Evolutionary conservation across 2,329 filamentous ascomycete genomes (phyloP), one percentile per base, ranked within the genome.

Genomic region (Apiospora kogelbergensis): DNA sequence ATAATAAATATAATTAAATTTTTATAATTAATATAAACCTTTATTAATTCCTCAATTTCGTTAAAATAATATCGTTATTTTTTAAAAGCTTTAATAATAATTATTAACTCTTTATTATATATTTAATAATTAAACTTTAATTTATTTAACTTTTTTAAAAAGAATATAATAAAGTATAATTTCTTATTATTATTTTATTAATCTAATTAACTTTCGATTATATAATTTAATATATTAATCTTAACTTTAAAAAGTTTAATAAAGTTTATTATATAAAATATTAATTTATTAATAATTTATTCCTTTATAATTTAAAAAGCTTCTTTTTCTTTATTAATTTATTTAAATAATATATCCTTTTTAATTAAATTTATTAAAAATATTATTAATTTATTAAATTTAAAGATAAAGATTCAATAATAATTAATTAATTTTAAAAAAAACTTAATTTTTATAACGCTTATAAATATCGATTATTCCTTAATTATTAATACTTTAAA

Each of bases 391-490:
- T 33, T 4, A 33, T 33, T 33, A 65, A 75, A 78, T 2, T 70
- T 45, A 4, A 70, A 20, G n/a, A 80, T 76, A 67, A 80, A 79
- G 13, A 71, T 44, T 6, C 74, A 68, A 68, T 80, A 80, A 69
- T 77, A 80, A 60, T 80, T 79, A 6, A 68, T 69, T 57, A 80
- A 78, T 20, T 75, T 73, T 24, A 80, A 30, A 67, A 80, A 79
- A 1, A 63, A 68, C 67, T 73, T 70, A 11, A 75, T 72, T 37
- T 69, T 70, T 40, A 70, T 70, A 5, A 76, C 69, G 6, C 20
- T 74, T 11, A 4, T 70, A 9, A 72, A 75, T 9, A 17, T 57
- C 44, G 53, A 7, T 75, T 71, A n/a, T n/a, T n/a, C n/a, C n/a
- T n/a, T n/a, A n/a, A n/a, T n/a, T n/a, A n/a, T n/a, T n/a, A n/a